Evolutionary conservation across 768 basidiomycete genomes (phyloP), one percentile per base, ranked within the genome.

Genomic region (Lactarius tabidus): DNA sequence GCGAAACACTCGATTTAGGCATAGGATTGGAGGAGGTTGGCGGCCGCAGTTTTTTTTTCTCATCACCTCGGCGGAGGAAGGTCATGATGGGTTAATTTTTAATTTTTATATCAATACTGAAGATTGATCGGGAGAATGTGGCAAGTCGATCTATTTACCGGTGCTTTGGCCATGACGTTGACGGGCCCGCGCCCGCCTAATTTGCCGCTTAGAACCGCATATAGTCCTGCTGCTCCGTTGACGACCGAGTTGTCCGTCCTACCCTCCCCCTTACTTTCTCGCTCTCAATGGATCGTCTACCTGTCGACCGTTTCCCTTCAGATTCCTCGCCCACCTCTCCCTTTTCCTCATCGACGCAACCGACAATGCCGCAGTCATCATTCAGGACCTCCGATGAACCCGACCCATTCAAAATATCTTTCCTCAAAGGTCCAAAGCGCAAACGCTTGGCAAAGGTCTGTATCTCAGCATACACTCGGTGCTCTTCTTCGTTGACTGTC

Each of bases 401-500:
- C 20, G 77, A 75, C 28, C 75, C 77, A 39, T 62, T 74, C 48
- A 73, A 70, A 60, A 73, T 78, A 65, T 75, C 80, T n/a, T 80
- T 82, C 70, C 78, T 81, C 72, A 83, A 81, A 66, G 79, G 79
- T 45, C 78, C 77, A n/a, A 83, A 84, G 70, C 79, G 82, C 52
- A 83, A 83, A 66, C 81, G 82, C 7, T 77, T 83, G 10, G 80
- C 81, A 65, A 83, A 83, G 79, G 82, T 80, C 55, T 52, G 74
- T 67, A 26, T 45, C 29, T 41, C 14, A 15, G 29, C 38, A 51
- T 63, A 35, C 23, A 18, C 7, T 56, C 33, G 35, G 58, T 36
- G 59, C 20, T 10, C 57, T 12, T 10, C 20, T 36, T 14, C 5
- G 18, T 41, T 57, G 41, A 63, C 64, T 48, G 33, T 29, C 23